Evolutionary conservation across 2,329 filamentous ascomycete genomes (phyloP), one percentile per base, ranked within the genome.

Genomic region (Microdochium trichocladiopsis): DNA sequence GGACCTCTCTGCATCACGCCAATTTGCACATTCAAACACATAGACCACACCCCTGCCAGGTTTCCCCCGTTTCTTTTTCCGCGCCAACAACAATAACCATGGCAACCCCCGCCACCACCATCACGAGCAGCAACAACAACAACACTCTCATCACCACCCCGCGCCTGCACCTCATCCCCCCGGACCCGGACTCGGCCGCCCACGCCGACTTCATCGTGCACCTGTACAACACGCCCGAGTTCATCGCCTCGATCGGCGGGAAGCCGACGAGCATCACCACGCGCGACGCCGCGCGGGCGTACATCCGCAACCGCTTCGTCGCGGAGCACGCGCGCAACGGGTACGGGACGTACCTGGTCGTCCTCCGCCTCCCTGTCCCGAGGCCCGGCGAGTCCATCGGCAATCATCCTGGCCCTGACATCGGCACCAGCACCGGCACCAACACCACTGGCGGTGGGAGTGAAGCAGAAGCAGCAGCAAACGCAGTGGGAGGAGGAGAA

Each of bases 331-430:
- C 54, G 25, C 55, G 56, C 22, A 63, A 58, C 28, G 65, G 66
- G 23, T 64, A 59, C 50, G 65, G 65, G 1, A 60, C 58, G 0
- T 66, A 60, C 45, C 56, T 67, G 2, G 54, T 67, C 31, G 59
- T 57, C 3, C 56, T 65, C 14, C 58, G n/a, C 36, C 5, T 60
- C 31, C 53, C 47, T 3, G 0, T n/a, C n/a, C n/a, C n/a, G n/a
- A n/a, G n/a, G n/a, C n/a, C n/a, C n/a, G n/a, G n/a, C n/a, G n/a
- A n/a, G n/a, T n/a, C n/a, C n/a, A n/a, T n/a, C n/a, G n/a, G n/a
- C n/a, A n/a, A n/a, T n/a, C n/a, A n/a, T n/a, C n/a, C n/a, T n/a
- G n/a, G n/a, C n/a, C n/a, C n/a, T n/a, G n/a, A n/a, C n/a, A n/a
- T n/a, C n/a, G n/a, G n/a, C n/a, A n/a, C n/a, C n/a, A n/a, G n/a